These are phyloP conservation scores for Anthracocystis walkeri DNA, from an alignment of 1,284 basidiomycete species.

Conservation along the genomic window DNA sequence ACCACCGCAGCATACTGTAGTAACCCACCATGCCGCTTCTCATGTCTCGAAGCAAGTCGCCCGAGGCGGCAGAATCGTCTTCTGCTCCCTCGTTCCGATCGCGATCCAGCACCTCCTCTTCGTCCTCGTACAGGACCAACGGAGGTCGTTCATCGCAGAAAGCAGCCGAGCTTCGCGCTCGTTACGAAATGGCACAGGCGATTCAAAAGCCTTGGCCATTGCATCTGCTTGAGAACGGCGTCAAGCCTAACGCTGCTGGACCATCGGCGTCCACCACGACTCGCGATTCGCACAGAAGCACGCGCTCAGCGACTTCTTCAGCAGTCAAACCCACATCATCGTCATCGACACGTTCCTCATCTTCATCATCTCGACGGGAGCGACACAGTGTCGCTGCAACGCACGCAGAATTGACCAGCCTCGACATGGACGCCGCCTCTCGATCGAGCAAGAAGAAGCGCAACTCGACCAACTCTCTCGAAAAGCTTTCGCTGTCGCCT, in stretches of 20 bases:
- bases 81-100: constrained; percentile 27
- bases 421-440: constrained; percentile 7
- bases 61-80: constrained; percentile 10
- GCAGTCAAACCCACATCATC: constrained; percentile 5
- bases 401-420: constrained; percentile 9
- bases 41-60: constrained; percentile 24
- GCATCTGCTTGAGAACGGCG: constrained; percentile 46
- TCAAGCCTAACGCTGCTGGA: constrained; percentile 19
- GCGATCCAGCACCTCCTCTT: constrained; percentile 15
- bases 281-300: background rate
- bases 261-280: background rate
- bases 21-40: constrained; percentile 20
- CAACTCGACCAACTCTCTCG: constrained; percentile 17
- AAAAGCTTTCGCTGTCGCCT: constrained; percentile 23
- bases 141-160: constrained; percentile 15
- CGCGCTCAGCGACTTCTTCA: background rate
- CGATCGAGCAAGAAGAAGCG: constrained; percentile 27
- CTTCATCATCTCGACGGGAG: constrained; percentile 4
- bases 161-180: constrained; percentile 32
- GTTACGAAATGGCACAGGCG: constrained; percentile 52
- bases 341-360: constrained; percentile 1
- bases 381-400: constrained; percentile 6
- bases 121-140: constrained; percentile 10
- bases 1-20: background rate
- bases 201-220: constrained; percentile 51